Evolutionary conservation across 805 yeast species (phyloP).

Genomic region (Saturnispora quitensis): DNA sequence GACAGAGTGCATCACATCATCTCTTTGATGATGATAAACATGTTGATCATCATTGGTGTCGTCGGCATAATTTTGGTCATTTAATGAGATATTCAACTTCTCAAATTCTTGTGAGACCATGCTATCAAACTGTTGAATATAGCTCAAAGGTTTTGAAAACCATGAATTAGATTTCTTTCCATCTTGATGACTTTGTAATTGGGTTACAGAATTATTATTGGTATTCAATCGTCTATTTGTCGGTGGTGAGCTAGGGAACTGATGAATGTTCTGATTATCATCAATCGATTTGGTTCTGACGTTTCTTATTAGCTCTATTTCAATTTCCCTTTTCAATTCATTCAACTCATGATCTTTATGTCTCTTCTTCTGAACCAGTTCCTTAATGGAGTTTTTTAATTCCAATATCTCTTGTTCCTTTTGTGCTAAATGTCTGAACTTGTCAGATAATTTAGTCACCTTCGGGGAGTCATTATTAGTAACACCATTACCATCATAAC

Average conservation of each 20-base stretch:
- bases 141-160: conserved; percentile 45
- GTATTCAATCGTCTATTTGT: conserved; percentile 9
- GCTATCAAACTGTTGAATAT: conserved; percentile 61
- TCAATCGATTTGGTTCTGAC: conserved; percentile 18
- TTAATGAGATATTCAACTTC: conserved; percentile 33
- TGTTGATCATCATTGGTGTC: conserved; percentile 16
- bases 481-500: not conserved
- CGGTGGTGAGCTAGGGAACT: conserved; percentile 16
- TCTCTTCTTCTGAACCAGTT: conserved; percentile 31
- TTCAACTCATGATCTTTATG: conserved; percentile 42
- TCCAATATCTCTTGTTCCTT: conserved; percentile 65
- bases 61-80: conserved; percentile 8
- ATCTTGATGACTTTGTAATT: not conserved
- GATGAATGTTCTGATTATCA: not conserved
- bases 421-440: conserved; percentile 51
- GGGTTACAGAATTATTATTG: too few relatives aligned
- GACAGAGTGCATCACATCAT: conserved; percentile 30
- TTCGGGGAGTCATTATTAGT: not conserved
- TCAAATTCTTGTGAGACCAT: conserved; percentile 60
- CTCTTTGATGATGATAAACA: conserved; percentile 18
- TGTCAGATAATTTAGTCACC: conserved; percentile 21
- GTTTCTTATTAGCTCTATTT: conserved; percentile 36
- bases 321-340: conserved; percentile 39
- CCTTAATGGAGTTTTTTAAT: conserved; percentile 45
- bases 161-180: conserved; percentile 15